Conservation (phyloP, 2,329 filamentous ascomycete species). For the Thielaviopsis ethacetica region DNA sequence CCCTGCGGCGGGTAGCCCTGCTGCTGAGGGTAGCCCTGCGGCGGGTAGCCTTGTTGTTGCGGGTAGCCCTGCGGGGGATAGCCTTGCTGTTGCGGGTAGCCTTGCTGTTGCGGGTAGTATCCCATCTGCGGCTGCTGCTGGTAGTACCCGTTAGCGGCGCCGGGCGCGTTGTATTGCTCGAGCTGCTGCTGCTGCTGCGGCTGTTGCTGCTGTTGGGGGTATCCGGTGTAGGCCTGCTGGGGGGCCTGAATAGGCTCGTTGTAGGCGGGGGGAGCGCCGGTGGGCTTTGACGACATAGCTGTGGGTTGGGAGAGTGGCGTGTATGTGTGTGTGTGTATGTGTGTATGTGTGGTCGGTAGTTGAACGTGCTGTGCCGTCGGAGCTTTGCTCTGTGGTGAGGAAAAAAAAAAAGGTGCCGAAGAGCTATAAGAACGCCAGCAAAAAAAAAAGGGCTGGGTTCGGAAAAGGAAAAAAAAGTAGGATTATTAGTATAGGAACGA, state of each 20-base stretch:
- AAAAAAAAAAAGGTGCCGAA: no score
- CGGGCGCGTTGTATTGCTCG: constrained; percentile 3
- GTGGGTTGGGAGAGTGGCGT: neutral
- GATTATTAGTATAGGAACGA: neutral
- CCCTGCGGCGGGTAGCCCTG: constrained; percentile 20
- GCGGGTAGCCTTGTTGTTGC: constrained; percentile 17
- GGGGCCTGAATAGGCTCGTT: constrained; percentile 22
- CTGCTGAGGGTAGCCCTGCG: constrained; percentile 15
- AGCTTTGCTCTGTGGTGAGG: no score
- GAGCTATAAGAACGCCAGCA: no score
- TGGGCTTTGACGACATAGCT: constrained; percentile 5
- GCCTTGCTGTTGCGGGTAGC: constrained; percentile 17
- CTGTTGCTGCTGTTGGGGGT: constrained; percentile 19
- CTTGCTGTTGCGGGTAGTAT: constrained; percentile 15
- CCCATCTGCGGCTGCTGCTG: constrained; percentile 19
- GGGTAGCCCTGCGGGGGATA: constrained; percentile 19
- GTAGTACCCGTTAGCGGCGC: constrained; percentile 12
- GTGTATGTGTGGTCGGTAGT: no score
- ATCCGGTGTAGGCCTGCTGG: constrained; percentile 29
- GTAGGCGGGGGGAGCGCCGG: constrained; percentile 30
- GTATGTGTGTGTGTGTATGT: neutral
- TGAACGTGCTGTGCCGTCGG: neutral
- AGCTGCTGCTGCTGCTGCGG: constrained; percentile 16
- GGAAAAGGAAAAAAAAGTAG: neutral
- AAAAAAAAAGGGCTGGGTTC: neutral